Evolutionary conservation across 1,284 basidiomycete genomes (phyloP).

Genomic region (Trichosporon coremiiforme): DNA sequence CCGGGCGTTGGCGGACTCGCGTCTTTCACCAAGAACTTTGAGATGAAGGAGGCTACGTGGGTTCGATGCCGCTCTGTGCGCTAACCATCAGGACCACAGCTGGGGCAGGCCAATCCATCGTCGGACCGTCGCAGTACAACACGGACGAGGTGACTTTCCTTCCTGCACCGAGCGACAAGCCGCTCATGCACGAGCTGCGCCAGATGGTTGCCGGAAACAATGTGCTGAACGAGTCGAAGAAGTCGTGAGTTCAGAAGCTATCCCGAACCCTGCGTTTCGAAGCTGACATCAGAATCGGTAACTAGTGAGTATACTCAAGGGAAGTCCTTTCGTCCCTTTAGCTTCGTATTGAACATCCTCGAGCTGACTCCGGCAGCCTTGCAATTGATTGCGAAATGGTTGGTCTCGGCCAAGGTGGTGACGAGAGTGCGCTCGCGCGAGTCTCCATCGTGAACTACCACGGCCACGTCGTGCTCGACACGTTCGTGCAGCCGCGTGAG

Average conservation of each 20-base stretch:
- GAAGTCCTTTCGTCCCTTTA: background rate
- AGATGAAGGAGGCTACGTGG: background rate
- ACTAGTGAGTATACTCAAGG: constrained; percentile 34
- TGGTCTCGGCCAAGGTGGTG: constrained; percentile 79
- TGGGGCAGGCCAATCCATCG: constrained; percentile 15
- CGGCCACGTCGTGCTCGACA: constrained; percentile 78
- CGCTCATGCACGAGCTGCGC: constrained; percentile 47
- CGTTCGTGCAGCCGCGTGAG: constrained; percentile 83
- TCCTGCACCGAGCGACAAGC: constrained; percentile 36
- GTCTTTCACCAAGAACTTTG: constrained; percentile 8
- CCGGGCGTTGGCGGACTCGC: constrained; percentile 1
- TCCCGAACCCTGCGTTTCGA: background rate
- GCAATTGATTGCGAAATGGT: constrained; percentile 98
- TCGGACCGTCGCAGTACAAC: constrained; percentile 21
- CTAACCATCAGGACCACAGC: background rate
- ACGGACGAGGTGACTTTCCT: constrained; percentile 34
- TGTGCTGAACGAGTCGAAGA: constrained; percentile 44
- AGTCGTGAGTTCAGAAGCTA: constrained; percentile 39
- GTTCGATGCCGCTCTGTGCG: too few species aligned
- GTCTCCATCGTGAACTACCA: constrained; percentile 91
- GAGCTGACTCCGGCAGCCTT: constrained; percentile 49
- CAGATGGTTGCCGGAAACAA: constrained; percentile 47
- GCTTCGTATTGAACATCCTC: background rate
- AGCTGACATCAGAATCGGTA: constrained; percentile 39
- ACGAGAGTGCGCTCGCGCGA: constrained; percentile 81